Evolutionary conservation across 495 filamentous ascomycete genomes (phyloP).

Genomic region (Xylaria castorea): DNA sequence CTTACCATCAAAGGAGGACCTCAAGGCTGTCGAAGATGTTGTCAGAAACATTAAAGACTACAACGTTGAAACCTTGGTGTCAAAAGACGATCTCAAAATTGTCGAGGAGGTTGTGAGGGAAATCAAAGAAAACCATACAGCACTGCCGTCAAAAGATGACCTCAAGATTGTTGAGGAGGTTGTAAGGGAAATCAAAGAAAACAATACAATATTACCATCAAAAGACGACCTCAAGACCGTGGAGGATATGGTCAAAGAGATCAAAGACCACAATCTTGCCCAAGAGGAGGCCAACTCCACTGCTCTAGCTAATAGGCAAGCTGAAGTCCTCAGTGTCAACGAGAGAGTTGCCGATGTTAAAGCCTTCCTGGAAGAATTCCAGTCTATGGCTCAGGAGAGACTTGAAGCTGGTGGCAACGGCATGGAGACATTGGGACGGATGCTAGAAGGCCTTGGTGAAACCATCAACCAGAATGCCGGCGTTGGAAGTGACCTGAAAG

Average conservation of each 20-base stretch:
- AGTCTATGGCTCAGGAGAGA: slow-evolving; percentile 52
- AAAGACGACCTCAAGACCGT: slow-evolving; percentile 62
- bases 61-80: slow-evolving; percentile 49
- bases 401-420: slow-evolving; percentile 58
- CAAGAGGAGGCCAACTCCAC: slow-evolving; percentile 78
- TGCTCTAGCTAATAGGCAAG: slow-evolving; percentile 75
- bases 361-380: slow-evolving; percentile 58
- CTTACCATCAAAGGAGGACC: slow-evolving; percentile 68
- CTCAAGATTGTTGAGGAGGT: slow-evolving; percentile 58
- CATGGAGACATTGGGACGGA: slow-evolving; percentile 58
- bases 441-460: slow-evolving; percentile 67
- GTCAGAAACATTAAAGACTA: slow-evolving; percentile 66
- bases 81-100: slow-evolving; percentile 64
- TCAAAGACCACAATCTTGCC: slow-evolving; percentile 68
- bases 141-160: slow-evolving; percentile 69
- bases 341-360: slow-evolving; percentile 61
- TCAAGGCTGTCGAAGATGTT: slow-evolving; percentile 58
- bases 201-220: slow-evolving; percentile 64
- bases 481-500: slow-evolving; percentile 70
- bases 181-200: slow-evolving; percentile 65
- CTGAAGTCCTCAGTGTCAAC: slow-evolving; percentile 57
- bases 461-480: slow-evolving; percentile 63
- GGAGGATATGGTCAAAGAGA: slow-evolving; percentile 67
- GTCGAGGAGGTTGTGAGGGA: slow-evolving; percentile 67
- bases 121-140: slow-evolving; percentile 57